Evolutionary conservation across 352 stramenopile genomes (phyloP), one percentile per base, ranked within the genome.

Genomic region (Stramenopiles sp.): DNA sequence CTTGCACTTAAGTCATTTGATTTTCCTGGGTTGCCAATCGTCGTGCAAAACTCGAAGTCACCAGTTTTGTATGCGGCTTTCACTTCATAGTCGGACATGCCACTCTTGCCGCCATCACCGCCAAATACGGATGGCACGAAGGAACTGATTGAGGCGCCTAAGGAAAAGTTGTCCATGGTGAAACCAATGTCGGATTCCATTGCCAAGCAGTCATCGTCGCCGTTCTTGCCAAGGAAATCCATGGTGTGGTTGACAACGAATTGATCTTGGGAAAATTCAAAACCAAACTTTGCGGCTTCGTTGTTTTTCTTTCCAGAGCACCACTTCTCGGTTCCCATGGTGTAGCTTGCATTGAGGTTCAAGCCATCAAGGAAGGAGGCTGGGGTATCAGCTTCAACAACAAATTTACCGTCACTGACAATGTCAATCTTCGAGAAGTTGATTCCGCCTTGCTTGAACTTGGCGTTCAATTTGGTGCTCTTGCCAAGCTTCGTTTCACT

Each of bases 141-240:
- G 4, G 31, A 31, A 8, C 4, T 14, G 22, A 33, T 14, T 14
- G 30, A 31, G 4, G 30, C 71, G 14, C 71, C 71, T 4, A 78
- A 78, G 30, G 30, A 33, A 33, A 78, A 78, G 71, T 78, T 78
- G 22, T 78, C 71, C 71, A 78, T 78, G 71, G 71, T 78, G 71
- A 33, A 78, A 33, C 71, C 30, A 33, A 78, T 4, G 8, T 78
- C 71, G 8, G 71, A 33, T 14, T 31, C 31, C 30, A 78, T 33
- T 4, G 30, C 8, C 31, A 78, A 31, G 14, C 4, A 4, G 22
- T 78, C 71, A 14, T 78, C 14, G 71, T 78, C 71, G 71, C 71
- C 71, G 71, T 78, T 78, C 22, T 78, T 78, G 71, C 30, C 71
- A 33, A 78, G 71, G 71, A 78, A 78, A 33, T 78, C 71, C 30